phyloP scores from a whole-genome alignment of 2,329 filamentous ascomycete genomes.

The Aspergillus sergii region DNA sequence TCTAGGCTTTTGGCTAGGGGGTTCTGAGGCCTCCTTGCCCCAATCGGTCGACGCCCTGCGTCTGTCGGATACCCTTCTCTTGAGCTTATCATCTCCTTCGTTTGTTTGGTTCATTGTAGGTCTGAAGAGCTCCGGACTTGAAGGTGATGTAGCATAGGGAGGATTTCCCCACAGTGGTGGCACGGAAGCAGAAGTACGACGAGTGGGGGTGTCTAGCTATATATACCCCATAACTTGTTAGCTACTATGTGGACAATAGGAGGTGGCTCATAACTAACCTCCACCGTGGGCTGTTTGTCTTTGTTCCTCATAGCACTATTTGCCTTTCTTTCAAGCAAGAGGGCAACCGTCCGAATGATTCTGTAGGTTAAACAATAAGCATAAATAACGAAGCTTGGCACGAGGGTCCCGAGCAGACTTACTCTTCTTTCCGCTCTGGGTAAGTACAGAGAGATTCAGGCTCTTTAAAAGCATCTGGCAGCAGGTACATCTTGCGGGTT shows the following conservation, averaged over 20 bases:
- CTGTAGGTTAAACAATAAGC: conserved; percentile 8
- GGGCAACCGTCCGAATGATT: conserved; percentile 16
- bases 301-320: conserved; percentile 4
- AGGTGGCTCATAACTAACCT: background rate
- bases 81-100: background rate
- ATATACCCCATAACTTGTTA: background rate
- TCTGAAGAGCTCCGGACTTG: background rate
- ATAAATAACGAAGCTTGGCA: background rate
- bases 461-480: conserved; percentile 20
- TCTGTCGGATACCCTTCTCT: background rate
- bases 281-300: background rate
- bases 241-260: background rate
- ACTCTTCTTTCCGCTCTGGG: conserved; percentile 24
- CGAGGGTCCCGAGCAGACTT: conserved; percentile 4
- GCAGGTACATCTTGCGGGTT: conserved; percentile 21
- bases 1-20: background rate
- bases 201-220: background rate
- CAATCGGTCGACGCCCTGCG: background rate
- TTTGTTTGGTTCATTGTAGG: background rate
- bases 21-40: background rate
- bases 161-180: background rate
- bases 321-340: conserved; percentile 24
- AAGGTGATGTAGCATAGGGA: background rate
- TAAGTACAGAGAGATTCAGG: conserved; percentile 18
- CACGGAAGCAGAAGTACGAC: background rate